Base-by-base conservation (phyloP, 768 basidiomycete genomes). In the Dioszegia crocea region DNA sequence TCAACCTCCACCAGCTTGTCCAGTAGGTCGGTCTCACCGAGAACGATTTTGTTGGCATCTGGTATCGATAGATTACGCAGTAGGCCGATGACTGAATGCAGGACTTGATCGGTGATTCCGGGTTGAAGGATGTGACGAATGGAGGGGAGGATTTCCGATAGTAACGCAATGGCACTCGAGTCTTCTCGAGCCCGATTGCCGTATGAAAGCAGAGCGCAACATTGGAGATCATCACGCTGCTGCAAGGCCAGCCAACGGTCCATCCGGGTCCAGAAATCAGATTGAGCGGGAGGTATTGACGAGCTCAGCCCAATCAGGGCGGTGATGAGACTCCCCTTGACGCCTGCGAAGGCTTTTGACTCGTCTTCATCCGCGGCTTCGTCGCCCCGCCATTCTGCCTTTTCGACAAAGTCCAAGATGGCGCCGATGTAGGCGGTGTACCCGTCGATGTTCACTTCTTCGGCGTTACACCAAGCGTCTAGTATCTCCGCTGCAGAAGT, bases 21-120 rank as follows among this genome's bases (percentile, higher is more conserved):
- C 39, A 94, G 79, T 33, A 93, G 79, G 21, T 82, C 82, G 12
- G 84, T 84, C 27, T 84, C 77, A 19, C 82, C 82, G 11, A 97
- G 79, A 6, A 83, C 74, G 6, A 78, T 77, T 29, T 86, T 84
- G 60, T 90, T 88, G 1, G 76, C 66, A 27, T 80, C 73, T 33
- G 78, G 72, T 6, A 79, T 70, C 2, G 90, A 84, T 1, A 99
- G 80, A 72, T 97, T 88, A 73, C 91, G 89, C 40, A 97, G 80
- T 36, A 98, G 79, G 26, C 90, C 90, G 24, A 94, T 80, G 57
- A 89, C 84, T 16, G 89, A 91, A 68, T 97, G 92, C 74, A 93
- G 90, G 29, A 48, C 26, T 21, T 48, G 6, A 67, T 54, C 6
- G 52, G 43, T 12, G 55, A 57, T 2, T 39, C 36, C 14, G 14